A percentile compares a stretch with the other conserved stretches of the same genome.
Evolutionary conservation across 805 yeast species (phyloP).

Genomic region (Starmera quercuum): DNA sequence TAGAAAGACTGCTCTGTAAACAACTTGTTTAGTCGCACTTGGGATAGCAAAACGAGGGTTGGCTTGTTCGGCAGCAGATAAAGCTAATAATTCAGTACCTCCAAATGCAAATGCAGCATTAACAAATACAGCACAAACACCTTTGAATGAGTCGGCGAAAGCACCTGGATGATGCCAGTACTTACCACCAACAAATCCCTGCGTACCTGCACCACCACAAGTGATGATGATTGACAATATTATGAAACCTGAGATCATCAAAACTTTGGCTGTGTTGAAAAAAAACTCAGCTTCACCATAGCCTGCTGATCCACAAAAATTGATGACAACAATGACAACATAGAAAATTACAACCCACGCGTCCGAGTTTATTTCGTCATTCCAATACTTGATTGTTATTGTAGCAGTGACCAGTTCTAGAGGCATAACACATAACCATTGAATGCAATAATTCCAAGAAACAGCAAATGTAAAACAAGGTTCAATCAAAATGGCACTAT

Average conservation of each 20-base stretch:
- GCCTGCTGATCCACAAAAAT: constrained; percentile 54
- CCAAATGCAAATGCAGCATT: constrained; percentile 59
- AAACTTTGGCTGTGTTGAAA: constrained; percentile 46
- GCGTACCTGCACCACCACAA: constrained; percentile 51
- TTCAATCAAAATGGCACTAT: constrained; percentile 32
- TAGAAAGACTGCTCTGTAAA: constrained; percentile 55
- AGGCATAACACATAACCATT: constrained; percentile 49
- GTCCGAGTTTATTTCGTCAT: constrained; percentile 35
- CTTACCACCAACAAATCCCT: constrained; percentile 50
- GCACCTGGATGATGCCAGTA: constrained; percentile 57
- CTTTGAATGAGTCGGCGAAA: constrained; percentile 40
- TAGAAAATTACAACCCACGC: constrained; percentile 52
- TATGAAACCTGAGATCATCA: constrained; percentile 51
- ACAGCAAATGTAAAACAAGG: constrained; percentile 55
- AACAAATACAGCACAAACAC: constrained; percentile 56
- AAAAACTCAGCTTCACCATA: constrained; percentile 65
- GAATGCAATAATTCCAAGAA: constrained; percentile 50
- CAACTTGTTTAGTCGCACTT: constrained; percentile 55
- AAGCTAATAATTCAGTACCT: constrained; percentile 59
- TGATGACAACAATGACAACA: constrained; percentile 39
- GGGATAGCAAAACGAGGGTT: constrained; percentile 55
- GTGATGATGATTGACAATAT: constrained; percentile 46
- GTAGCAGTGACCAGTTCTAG: constrained; percentile 50
- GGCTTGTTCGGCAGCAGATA: constrained; percentile 60
- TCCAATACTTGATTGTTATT: constrained; percentile 43